A percentile compares a stretch with the other conserved stretches of the same genome.
phyloP scores from a whole-genome alignment of 345 rosid species.

The Ricinus communis region DNA sequence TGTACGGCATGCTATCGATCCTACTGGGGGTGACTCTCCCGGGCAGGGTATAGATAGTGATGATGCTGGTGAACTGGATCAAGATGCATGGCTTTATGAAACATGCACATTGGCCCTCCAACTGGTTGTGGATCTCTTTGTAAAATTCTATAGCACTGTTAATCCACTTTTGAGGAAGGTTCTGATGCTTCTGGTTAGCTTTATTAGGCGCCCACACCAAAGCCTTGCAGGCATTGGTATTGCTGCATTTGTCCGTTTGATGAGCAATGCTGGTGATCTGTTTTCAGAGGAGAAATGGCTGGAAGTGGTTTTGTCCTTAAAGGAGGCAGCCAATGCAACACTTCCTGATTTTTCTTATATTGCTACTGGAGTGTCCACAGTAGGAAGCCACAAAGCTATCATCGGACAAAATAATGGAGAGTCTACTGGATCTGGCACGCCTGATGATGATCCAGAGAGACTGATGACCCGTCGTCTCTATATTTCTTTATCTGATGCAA shows the following conservation, averaged over 20 bases:
- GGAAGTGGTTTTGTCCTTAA: conserved; percentile 81
- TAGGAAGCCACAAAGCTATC: conserved; percentile 31
- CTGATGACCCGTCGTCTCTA: conserved; percentile 47
- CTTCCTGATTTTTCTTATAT: conserved; percentile 77
- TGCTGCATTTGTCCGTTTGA: conserved; percentile 94
- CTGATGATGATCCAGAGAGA: conserved; percentile 51
- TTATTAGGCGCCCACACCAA: conserved; percentile 96
- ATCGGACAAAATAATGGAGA: conserved; percentile 45
- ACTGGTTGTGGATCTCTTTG: conserved; percentile 97
- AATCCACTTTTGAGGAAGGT: conserved; percentile 89
- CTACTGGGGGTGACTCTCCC: conserved; percentile 68
- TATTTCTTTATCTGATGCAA: conserved; percentile 72
- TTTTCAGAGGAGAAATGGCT: conserved; percentile 94
- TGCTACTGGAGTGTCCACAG: conserved; percentile 47
- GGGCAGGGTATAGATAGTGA: conserved; percentile 61
- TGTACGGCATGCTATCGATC: conserved; percentile 97
- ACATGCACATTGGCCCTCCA: conserved; percentile 99
- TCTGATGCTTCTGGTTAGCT: conserved; percentile 78
- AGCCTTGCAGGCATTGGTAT: conserved; percentile 99
- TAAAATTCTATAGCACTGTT: conserved; percentile 84
- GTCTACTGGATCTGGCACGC: conserved; percentile 39
- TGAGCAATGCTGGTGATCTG: conserved; percentile 89
- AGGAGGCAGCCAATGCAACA: conserved; percentile 84
- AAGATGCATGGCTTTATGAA: conserved; percentile 98
- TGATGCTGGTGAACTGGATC: conserved; percentile 65